These are phyloP conservation scores for Diphasiastrum complanatum DNA, from an alignment of 83 land plant species.

Conservation along the genomic window DNA sequence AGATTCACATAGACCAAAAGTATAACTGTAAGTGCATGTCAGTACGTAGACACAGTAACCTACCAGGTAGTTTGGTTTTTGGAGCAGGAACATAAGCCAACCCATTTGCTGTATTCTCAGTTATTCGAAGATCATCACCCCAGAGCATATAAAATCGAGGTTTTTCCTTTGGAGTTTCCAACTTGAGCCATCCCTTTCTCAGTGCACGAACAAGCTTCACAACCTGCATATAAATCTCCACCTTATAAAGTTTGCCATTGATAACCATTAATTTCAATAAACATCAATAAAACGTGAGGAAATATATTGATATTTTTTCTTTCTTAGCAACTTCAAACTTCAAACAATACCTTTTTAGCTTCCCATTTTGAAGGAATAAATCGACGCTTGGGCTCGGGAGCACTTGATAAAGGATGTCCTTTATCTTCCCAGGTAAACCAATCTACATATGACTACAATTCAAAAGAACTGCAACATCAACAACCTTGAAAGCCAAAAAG, in stretches of 20 bases:
- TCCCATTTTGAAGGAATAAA: constrained; percentile 98
- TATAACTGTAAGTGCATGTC: background rate
- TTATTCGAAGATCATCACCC: constrained; percentile 76
- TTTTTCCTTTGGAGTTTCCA: constrained; percentile 80
- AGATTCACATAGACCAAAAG: background rate
- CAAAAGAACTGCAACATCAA: background rate
- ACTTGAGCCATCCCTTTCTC: constrained; percentile 70
- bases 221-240: constrained; percentile 63
- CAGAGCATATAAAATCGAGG: constrained; percentile 55
- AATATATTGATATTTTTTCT: background rate
- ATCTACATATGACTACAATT: constrained; percentile 83
- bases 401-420: constrained; percentile 83
- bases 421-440: constrained; percentile 89
- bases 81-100: constrained; percentile 84
- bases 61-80: constrained; percentile 74
- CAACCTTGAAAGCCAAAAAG: background rate
- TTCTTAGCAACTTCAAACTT: background rate
- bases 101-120: constrained; percentile 56
- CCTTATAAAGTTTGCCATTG: too few species aligned
- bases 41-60: background rate
- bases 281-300: background rate
- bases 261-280: too few species aligned
- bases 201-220: constrained; percentile 67
- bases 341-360: constrained; percentile 67
- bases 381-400: constrained; percentile 96